These are phyloP conservation scores for Linum trigynum DNA, from an alignment of 345 rosid species.

Conservation along the genomic window DNA sequence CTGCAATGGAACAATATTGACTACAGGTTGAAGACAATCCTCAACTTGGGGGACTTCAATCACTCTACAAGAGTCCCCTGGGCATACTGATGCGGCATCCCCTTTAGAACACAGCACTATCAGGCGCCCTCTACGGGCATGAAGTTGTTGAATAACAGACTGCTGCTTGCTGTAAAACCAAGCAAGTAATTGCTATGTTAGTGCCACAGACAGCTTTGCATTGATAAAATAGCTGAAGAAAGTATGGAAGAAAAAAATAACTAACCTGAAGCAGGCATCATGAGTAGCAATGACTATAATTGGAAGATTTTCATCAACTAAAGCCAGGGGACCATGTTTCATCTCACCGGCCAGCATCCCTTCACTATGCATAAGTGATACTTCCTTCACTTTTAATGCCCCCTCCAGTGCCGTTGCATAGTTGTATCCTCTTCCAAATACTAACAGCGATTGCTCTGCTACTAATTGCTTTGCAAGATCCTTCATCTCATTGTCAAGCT, in stretches of 20 bases:
- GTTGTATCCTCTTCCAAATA: conserved; percentile 90
- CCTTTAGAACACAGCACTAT: conserved; percentile 82
- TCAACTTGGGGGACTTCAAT: conserved; percentile 87
- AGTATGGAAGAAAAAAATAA: background rate
- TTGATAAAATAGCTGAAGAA: background rate
- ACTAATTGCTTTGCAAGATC: conserved; percentile 68
- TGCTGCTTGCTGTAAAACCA: conserved; percentile 61
- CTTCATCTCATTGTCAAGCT: conserved; percentile 74
- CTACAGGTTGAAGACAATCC: conserved; percentile 90
- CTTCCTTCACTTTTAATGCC: conserved; percentile 91
- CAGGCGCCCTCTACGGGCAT: conserved; percentile 73
- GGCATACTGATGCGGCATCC: conserved; percentile 68
- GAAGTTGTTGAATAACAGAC: conserved; percentile 91
- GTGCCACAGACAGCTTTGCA: background rate
- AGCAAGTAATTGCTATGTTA: conserved; percentile 9
- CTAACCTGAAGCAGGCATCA: conserved; percentile 77
- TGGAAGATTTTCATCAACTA: conserved; percentile 85
- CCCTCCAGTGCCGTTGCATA: conserved; percentile 91
- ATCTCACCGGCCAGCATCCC: conserved; percentile 98
- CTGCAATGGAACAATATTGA: conserved; percentile 80
- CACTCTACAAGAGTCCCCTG: conserved; percentile 58
- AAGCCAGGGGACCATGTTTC: conserved; percentile 97
- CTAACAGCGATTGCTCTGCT: conserved; percentile 82
- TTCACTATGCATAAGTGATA: conserved; percentile 94
- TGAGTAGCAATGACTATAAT: conserved; percentile 82